These are phyloP conservation scores for Penicillium hordei DNA, from an alignment of 2,329 filamentous ascomycete genomes.

Conservation along the genomic window DNA sequence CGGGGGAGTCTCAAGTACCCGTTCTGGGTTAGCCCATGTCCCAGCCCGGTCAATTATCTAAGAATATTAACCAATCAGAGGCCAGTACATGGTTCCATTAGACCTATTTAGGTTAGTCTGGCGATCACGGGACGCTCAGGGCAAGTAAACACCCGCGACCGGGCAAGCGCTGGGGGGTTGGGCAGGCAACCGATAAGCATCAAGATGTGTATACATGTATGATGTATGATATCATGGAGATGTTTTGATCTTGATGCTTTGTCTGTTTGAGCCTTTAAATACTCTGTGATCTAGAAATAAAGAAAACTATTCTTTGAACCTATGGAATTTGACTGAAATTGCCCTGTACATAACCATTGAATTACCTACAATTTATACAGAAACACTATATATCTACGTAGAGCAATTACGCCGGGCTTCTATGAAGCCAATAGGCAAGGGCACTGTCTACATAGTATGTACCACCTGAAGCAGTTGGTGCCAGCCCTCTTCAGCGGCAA, in stretches of 20 bases:
- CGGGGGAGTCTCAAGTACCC: conserved; percentile 17
- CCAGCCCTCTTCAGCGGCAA: background rate
- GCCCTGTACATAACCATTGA: background rate
- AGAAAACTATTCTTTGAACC: background rate
- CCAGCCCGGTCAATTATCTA: conserved; percentile 23
- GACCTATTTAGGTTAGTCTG: conserved; percentile 14
- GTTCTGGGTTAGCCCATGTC: conserved; percentile 9
- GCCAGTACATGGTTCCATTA: background rate
- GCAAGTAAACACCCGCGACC: conserved; percentile 27
- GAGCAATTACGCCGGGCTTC: background rate
- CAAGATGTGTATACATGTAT: background rate
- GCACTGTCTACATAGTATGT: background rate
- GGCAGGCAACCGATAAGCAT: conserved; percentile 27
- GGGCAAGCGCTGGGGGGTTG: conserved; percentile 17
- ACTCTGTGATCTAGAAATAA: background rate
- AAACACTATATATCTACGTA: background rate
- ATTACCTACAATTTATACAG: background rate
- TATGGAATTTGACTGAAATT: too few relatives aligned
- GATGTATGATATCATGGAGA: background rate
- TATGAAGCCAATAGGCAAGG: background rate
- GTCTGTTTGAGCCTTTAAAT: background rate
- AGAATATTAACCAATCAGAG: conserved; percentile 15
- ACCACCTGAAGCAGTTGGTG: background rate
- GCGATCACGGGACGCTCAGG: conserved; percentile 24
- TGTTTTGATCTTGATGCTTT: background rate